Conservation (phyloP, 2,329 filamentous ascomycete species). For the Trichoderma polysporum region DNA sequence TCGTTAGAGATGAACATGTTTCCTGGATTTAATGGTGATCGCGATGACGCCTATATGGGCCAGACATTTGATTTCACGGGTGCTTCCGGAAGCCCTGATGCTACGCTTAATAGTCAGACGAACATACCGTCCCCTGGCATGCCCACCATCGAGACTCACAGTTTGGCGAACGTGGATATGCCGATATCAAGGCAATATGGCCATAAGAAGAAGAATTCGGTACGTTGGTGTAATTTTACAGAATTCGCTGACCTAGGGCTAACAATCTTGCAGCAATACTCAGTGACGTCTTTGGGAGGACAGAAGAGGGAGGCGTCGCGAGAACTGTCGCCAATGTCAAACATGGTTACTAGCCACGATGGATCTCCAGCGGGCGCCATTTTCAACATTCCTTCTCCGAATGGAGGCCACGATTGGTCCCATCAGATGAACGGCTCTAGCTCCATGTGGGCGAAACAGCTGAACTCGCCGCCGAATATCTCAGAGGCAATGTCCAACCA, state of each 20-base stretch:
- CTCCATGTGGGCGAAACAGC: conserved; percentile 38
- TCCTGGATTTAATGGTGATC: conserved; percentile 35
- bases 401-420: conserved; percentile 41
- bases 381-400: conserved; percentile 50
- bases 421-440: conserved; percentile 30
- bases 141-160: conserved; percentile 42
- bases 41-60: conserved; percentile 47
- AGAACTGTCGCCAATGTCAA: conserved; percentile 56
- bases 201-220: conserved; percentile 44
- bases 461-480: conserved; percentile 26
- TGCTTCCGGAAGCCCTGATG: conserved; percentile 56
- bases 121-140: conserved; percentile 46
- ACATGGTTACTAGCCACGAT: conserved; percentile 51
- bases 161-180: conserved; percentile 32
- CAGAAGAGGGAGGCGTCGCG: conserved; percentile 48
- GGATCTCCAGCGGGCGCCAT: conserved; percentile 49
- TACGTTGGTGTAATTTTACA: conserved; percentile 31
- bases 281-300: conserved; percentile 51
- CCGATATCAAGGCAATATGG: conserved; percentile 37
- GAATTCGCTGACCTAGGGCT: neutral
- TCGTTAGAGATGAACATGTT: conserved; percentile 29
- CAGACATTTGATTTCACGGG: conserved; percentile 58
- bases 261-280: conserved; percentile 46
- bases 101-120: conserved; percentile 27
- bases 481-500: conserved; percentile 29